Base-by-base conservation (phyloP, 768 basidiomycete species). In the Kwoniella newhampshirensis region DNA sequence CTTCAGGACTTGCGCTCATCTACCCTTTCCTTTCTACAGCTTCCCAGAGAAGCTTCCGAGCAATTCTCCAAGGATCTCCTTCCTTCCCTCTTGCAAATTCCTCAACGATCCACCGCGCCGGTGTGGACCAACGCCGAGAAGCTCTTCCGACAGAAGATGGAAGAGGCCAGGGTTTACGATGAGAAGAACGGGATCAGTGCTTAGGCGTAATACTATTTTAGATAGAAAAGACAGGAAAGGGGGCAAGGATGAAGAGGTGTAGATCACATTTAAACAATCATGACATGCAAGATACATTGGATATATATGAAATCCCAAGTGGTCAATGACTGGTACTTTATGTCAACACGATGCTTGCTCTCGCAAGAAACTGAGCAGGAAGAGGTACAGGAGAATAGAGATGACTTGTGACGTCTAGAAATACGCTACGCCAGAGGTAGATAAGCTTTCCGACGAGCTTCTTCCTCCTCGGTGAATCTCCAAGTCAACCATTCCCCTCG, bases 21-120 rank as follows among this genome's bases (percentile, higher is more conserved):
- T 48, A 6, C 28, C 21, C 25, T 25, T 32, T 39, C 28, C 4
- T 25, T 12, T 43, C 21, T 32, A 26, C 58, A 77, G 76, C 82
- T 99, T 32, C 96, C 96, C 21, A 82, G 96, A 46, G 96, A 99
- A 77, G 87, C 94, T 3, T 96, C 92, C 1, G 94, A 99, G 77
- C 92, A 96, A 71, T 98, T 98, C 79, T 92, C 90, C 69, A 66
- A 77, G 2, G 91, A 93, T 76, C 81, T 98, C 23, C 79, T 94
- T 30, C 91, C 92, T 7, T 88, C 90, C 5, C 77, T 98, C 60
- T 75, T 92, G 21, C 77, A 88, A 71, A 84, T 93, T 65, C 89
- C 89, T 0, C 74, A 84, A 50, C 79, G 88, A 48, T 64, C 80
- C 50, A 81, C 74, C 0, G 85, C 86, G 27, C 82, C 85, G 15